Conservation (phyloP, 2,329 filamentous ascomycete genomes). For the Ophiostoma quercus region DNA sequence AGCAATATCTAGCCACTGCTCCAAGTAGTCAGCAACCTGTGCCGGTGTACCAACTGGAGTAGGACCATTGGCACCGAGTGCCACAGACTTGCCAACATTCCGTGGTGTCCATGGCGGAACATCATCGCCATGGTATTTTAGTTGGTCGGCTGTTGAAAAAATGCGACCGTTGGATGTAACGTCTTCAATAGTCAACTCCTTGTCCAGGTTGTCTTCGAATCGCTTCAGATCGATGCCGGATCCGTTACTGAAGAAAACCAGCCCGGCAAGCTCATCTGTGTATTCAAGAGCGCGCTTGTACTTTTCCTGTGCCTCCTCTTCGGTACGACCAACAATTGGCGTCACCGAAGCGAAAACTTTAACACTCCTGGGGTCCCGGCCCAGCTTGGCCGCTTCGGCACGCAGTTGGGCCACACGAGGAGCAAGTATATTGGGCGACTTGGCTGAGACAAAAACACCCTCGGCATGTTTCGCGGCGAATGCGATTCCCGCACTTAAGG, state of each 20-base stretch:
- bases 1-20: neutral
- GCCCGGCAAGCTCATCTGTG: slow-evolving; percentile 2
- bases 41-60: neutral
- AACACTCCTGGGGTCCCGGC: neutral
- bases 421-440: neutral
- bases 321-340: neutral
- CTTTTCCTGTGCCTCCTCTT: neutral
- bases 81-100: neutral
- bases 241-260: neutral
- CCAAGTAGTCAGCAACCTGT: neutral
- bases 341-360: neutral
- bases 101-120: slow-evolving; percentile 2
- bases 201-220: neutral
- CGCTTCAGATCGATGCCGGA: neutral
- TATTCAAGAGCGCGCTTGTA: neutral
- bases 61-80: neutral
- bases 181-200: neutral
- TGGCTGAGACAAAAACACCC: slow-evolving; percentile 8
- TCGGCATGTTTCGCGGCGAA: neutral
- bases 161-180: neutral
- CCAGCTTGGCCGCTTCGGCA: neutral
- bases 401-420: slow-evolving; percentile 3
- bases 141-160: neutral
- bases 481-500: neutral
- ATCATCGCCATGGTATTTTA: slow-evolving; percentile 1